Evolutionary conservation across 768 basidiomycete genomes (phyloP).

Genomic region (Phanerochaete sordida): DNA sequence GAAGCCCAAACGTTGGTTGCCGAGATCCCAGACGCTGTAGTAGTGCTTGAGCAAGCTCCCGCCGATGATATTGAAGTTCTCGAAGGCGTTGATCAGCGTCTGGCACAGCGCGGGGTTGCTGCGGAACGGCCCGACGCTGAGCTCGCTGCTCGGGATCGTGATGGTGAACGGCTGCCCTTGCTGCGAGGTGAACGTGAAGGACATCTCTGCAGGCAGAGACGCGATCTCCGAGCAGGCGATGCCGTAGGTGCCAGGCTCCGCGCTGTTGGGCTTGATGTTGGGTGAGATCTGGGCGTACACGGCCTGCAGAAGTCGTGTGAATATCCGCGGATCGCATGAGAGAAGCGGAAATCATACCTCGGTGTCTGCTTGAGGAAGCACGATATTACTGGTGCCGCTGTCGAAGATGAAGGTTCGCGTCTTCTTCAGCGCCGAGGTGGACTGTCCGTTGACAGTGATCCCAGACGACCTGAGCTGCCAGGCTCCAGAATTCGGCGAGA

Average conservation of each 20-base stretch:
- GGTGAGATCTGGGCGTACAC: constrained; percentile 59
- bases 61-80: constrained; percentile 47
- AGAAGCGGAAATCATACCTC: constrained; percentile 30
- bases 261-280: constrained; percentile 46
- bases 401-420: constrained; percentile 50
- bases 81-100: constrained; percentile 57
- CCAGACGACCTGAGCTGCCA: constrained; percentile 46
- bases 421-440: constrained; percentile 37
- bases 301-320: constrained; percentile 29
- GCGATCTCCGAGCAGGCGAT: constrained; percentile 46
- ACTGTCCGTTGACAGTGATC: constrained; percentile 51
- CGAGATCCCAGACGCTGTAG: constrained; percentile 57
- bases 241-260: constrained; percentile 54
- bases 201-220: constrained; percentile 47
- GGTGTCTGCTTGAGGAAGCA: constrained; percentile 46
- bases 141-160: constrained; percentile 53
- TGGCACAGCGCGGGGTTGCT: constrained; percentile 47
- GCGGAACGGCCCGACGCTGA: constrained; percentile 56
- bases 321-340: not conserved
- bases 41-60: constrained; percentile 58
- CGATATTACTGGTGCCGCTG: constrained; percentile 53
- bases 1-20: constrained; percentile 46
- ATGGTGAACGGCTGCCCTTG: constrained; percentile 47
- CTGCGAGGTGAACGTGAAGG: constrained; percentile 52
- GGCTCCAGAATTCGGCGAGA: constrained; percentile 14